A percentile compares a stretch with the other conserved stretches of the same genome.
Evolutionary conservation across 2,329 filamentous ascomycete species (phyloP).

Genomic region (Talaromyces sp.): DNA sequence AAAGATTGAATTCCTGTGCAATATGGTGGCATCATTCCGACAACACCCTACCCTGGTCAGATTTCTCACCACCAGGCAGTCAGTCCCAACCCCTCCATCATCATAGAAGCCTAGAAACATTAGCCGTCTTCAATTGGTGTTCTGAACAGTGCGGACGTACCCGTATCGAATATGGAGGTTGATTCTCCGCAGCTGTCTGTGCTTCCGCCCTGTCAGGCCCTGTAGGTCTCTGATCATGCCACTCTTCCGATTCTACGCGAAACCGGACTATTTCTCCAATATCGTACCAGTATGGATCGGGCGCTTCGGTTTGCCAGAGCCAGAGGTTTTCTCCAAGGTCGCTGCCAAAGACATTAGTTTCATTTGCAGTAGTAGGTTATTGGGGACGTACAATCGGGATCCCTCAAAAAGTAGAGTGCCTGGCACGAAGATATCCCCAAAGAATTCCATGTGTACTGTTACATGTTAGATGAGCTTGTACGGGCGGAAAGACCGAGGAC

Average conservation of each 20-base stretch:
- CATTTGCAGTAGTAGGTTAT: background rate
- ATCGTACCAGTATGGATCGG: slow-evolving; percentile 69
- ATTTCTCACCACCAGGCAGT: slow-evolving; percentile 41
- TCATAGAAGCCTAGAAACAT: slow-evolving; percentile 42
- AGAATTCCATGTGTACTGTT: slow-evolving; percentile 80
- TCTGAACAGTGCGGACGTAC: slow-evolving; percentile 26
- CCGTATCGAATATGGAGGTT: slow-evolving; percentile 52
- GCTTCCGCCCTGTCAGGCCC: slow-evolving; percentile 61
- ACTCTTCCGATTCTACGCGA: slow-evolving; percentile 79
- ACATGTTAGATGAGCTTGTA: background rate
- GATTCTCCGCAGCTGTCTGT: slow-evolving; percentile 54
- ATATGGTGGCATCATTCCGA: background rate
- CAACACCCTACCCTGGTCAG: background rate
- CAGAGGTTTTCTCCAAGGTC: slow-evolving; percentile 74
- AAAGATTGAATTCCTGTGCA: background rate
- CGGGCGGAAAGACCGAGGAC: slow-evolving; percentile 20
- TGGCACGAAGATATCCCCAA: slow-evolving; percentile 83
- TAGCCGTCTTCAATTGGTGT: background rate
- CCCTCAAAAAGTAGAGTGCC: slow-evolving; percentile 69
- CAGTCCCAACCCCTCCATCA: slow-evolving; percentile 44
- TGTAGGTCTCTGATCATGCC: slow-evolving; percentile 80
- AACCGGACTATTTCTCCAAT: slow-evolving; percentile 85
- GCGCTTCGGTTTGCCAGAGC: slow-evolving; percentile 73
- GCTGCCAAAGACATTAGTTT: slow-evolving; percentile 40
- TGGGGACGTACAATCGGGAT: slow-evolving; percentile 63